Base-by-base conservation (phyloP, 129 eudicot species). In the Ambrosia artemisiifolia region DNA sequence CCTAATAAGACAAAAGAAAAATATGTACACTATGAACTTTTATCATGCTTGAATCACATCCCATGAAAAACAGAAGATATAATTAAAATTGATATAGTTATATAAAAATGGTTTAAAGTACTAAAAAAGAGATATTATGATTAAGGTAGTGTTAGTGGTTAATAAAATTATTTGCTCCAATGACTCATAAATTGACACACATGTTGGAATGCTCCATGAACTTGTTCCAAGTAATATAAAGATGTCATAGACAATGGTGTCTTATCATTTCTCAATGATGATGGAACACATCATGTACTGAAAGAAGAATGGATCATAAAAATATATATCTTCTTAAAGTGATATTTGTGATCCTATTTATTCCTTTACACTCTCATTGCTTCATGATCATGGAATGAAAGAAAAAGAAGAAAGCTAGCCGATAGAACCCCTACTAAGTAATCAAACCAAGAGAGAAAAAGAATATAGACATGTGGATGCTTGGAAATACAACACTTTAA, bases 241-340 rank as follows among this genome's bases (percentile, higher is more conserved):
- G 43, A 60, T 72, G 57, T 65, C 19, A 5, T 67, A 76, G 77
- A 78, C 62, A 78, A 51, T 78, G 82, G 82, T 63, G 82, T 78
- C 82, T 53, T 43, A 61, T 78, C 82, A 55, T 54, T 62, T 63
- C 77, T 63, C 33, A 71, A 51, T 53, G 77, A 78, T 78, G 72
- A 64, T 60, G 43, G 43, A 32, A 42, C 73, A 63, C 82, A 64
- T 77, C 77, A 78, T 70, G 50, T 54, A 47, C 63, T 69, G 28
- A 14, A 78, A 53, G 71, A 33, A 54, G 65, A 71, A 63, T 63
- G 73, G 67, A 71, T 78, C 77, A 71, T 78, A 71, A 57, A 68
- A 72, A 71, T 64, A 71, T 78, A 71, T 63, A 78, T 78, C 82
- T 71, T 78, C 53, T 78, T 56, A 78, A 78, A 78, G 81, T 78